phyloP scores from a whole-genome alignment of 768 basidiomycete genomes.

The Chalciporus piperatus region DNA sequence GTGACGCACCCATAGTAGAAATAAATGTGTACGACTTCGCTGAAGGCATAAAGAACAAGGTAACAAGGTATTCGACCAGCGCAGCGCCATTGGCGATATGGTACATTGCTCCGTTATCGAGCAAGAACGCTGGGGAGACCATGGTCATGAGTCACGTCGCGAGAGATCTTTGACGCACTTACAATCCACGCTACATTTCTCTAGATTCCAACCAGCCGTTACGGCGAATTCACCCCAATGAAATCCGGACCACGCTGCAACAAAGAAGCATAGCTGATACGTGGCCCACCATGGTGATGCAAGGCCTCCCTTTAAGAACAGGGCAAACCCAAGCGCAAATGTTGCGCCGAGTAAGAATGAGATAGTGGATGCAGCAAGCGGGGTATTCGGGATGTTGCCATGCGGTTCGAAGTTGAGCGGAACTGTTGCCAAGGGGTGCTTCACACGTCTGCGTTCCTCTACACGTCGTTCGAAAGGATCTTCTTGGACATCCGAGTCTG shows the following conservation, averaged over 20 bases:
- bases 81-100: slow-evolving; percentile 81
- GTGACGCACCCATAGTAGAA: slow-evolving; percentile 52
- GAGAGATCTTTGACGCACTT: slow-evolving; percentile 33
- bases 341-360: slow-evolving; percentile 81
- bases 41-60: slow-evolving; percentile 62
- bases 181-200: slow-evolving; percentile 94
- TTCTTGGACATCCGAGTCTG: slow-evolving; percentile 21
- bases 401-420: slow-evolving; percentile 40
- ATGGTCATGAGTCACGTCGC: slow-evolving; percentile 4
- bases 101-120: slow-evolving; percentile 87
- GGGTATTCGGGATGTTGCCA: slow-evolving; percentile 85
- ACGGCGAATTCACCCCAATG: slow-evolving; percentile 95
- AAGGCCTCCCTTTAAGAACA: slow-evolving; percentile 49
- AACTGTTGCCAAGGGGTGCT: slow-evolving; percentile 51
- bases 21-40: slow-evolving; percentile 60
- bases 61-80: slow-evolving; percentile 74
- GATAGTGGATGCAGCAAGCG: slow-evolving; percentile 70
- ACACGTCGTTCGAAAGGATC: slow-evolving; percentile 44
- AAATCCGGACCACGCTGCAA: slow-evolving; percentile 81
- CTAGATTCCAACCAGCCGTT: slow-evolving; percentile 92
- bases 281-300: slow-evolving; percentile 57
- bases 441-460: slow-evolving; percentile 36
- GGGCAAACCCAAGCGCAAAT: slow-evolving; percentile 57
- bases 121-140: slow-evolving; percentile 69
- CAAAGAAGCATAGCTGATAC: slow-evolving; percentile 78